Conservation (phyloP, 768 basidiomycete genomes). For the Hygrophorus russula region DNA sequence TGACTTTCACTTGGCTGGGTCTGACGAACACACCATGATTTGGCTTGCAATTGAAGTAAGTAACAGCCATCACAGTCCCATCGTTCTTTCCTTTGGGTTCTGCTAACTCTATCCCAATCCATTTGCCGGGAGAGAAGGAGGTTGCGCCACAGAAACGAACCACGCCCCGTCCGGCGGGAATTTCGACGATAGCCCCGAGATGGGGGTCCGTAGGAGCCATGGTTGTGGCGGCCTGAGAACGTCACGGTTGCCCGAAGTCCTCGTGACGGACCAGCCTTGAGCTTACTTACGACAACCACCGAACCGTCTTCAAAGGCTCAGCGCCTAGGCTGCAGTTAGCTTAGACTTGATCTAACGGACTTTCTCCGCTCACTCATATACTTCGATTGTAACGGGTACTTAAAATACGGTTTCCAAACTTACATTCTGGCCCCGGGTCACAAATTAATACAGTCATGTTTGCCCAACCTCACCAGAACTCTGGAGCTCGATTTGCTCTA, state of each 20-base stretch:
- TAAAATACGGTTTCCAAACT: no score
- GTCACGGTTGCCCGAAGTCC: no score
- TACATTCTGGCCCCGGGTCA: no score
- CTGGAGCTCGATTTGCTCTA: slow-evolving; percentile 13
- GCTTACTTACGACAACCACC: no score
- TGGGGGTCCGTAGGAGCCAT: slow-evolving; percentile 17
- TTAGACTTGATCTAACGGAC: no score
- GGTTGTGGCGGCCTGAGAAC: no score
- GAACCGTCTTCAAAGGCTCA: no score
- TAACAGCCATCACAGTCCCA: slow-evolving; percentile 67
- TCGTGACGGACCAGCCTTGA: no score
- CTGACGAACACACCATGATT: slow-evolving; percentile 84
- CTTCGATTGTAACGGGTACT: no score
- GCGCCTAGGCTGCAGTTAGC: no score
- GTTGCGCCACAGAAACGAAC: slow-evolving; percentile 83
- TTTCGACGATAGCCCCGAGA: slow-evolving; percentile 68
- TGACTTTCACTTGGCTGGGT: slow-evolving; percentile 67
- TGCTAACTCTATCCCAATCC: slow-evolving; percentile 88
- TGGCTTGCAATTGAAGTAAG: slow-evolving; percentile 74
- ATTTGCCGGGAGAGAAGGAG: slow-evolving; percentile 79
- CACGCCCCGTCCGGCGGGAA: slow-evolving; percentile 70
- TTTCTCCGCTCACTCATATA: no score
- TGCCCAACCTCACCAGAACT: neutral
- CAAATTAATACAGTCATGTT: no score
- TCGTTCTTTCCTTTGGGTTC: slow-evolving; percentile 92